These are phyloP conservation scores for Periconia sp. DNA, from an alignment of 2,329 filamentous ascomycete species.

Conservation along the genomic window DNA sequence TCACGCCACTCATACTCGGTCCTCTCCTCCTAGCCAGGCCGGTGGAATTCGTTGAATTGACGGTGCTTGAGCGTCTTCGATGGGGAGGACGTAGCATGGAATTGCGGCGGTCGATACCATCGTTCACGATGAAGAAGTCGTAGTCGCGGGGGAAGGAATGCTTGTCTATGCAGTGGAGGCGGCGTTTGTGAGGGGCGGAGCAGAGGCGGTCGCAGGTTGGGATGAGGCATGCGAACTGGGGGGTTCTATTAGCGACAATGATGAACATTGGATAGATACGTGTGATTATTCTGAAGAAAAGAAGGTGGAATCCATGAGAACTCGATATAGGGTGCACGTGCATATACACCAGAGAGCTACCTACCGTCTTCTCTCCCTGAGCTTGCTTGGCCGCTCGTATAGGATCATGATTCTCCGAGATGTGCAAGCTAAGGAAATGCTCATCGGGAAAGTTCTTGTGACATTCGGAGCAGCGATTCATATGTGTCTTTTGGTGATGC, in stretches of 20 bases:
- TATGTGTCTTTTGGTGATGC: constrained; percentile 82
- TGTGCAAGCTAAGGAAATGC: constrained; percentile 81
- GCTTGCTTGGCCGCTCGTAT: constrained; percentile 74
- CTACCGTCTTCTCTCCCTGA: constrained; percentile 83
- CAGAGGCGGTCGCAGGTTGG: constrained; percentile 87
- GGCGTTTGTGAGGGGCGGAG: constrained; percentile 80
- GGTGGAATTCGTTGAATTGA: constrained; percentile 20
- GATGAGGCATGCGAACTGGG: constrained; percentile 84
- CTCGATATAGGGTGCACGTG: not conserved
- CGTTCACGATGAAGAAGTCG: constrained; percentile 70
- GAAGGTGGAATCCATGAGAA: not conserved
- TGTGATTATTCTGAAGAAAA: not conserved
- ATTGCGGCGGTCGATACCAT: constrained; percentile 84
- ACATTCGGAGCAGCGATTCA: constrained; percentile 85
- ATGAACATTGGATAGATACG: too few species aligned
- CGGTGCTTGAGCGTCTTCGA: constrained; percentile 38
- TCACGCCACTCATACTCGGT: constrained; percentile 24
- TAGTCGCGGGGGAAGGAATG: constrained; percentile 78
- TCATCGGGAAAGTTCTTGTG: constrained; percentile 85
- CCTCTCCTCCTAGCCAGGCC: constrained; percentile 21
- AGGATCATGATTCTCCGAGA: constrained; percentile 89
- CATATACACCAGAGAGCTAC: constrained; percentile 35
- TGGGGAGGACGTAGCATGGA: constrained; percentile 70
- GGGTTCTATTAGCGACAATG: not conserved
- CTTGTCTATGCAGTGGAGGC: constrained; percentile 91